Percentiles rank a stretch among this genome's conserved stretches.
Evolutionary conservation across 2,329 filamentous ascomycete species (phyloP).

Genomic region (Colletotrichum cereale): DNA sequence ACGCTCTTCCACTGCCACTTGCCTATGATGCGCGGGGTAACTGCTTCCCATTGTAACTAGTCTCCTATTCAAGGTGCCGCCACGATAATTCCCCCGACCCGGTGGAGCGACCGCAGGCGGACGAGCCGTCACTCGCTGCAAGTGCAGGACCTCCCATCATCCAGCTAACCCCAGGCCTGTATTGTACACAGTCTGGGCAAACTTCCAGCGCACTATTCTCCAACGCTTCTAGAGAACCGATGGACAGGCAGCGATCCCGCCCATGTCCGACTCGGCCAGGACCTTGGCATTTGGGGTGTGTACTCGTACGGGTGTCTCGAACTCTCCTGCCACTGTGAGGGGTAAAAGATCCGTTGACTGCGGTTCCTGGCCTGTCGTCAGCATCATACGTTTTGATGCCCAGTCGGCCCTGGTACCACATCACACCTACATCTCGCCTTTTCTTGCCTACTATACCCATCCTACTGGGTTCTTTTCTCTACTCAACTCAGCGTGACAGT

Average conservation of each 20-base stretch:
- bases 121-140: constrained; percentile 12
- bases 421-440: constrained; percentile 26
- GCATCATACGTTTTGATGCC: constrained; percentile 40
- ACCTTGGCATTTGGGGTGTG: constrained; percentile 18
- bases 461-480: background rate
- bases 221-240: constrained; percentile 3
- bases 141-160: constrained; percentile 9
- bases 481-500: constrained; percentile 7
- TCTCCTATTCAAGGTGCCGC: background rate
- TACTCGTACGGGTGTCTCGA: constrained; percentile 18
- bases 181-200: background rate
- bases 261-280: constrained; percentile 29
- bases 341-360: constrained; percentile 35
- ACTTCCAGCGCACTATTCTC: constrained; percentile 19
- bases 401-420: constrained; percentile 37
- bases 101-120: constrained; percentile 26
- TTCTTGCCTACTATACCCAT: constrained; percentile 3
- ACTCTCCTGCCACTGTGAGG: constrained; percentile 38
- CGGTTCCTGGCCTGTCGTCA: constrained; percentile 38
- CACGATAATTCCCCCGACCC: constrained; percentile 12
- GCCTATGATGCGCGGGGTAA: constrained; percentile 32
- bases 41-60: constrained; percentile 23
- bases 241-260: constrained; percentile 31
- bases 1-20: constrained; percentile 10
- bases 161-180: background rate